phyloP scores from a whole-genome alignment of 352 stramenopile species.

The Globisporangium abappressorium region DNA sequence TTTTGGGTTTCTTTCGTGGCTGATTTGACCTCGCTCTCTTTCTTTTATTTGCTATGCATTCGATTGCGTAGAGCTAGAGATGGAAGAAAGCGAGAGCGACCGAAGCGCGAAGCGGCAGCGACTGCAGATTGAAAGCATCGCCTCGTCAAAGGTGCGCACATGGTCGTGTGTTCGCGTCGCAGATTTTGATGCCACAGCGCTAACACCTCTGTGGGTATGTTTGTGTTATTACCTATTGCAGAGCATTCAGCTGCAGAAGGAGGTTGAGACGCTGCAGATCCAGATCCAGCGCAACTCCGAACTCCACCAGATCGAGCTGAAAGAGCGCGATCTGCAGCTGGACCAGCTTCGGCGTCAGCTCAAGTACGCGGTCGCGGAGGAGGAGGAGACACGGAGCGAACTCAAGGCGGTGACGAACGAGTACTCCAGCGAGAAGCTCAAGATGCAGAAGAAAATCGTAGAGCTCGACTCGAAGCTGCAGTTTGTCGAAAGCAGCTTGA shows the following conservation, averaged over 20 bases:
- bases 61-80: slow-evolving; percentile 21
- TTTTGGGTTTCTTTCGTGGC: neutral
- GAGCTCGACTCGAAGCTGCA: slow-evolving; percentile 68
- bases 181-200: neutral
- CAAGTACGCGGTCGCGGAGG: slow-evolving; percentile 58
- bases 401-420: slow-evolving; percentile 52
- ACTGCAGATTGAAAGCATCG: slow-evolving; percentile 55
- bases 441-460: slow-evolving; percentile 66
- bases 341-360: slow-evolving; percentile 64
- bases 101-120: slow-evolving; percentile 46
- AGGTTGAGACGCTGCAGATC: slow-evolving; percentile 52
- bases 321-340: slow-evolving; percentile 66
- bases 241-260: slow-evolving; percentile 49
- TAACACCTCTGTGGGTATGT: neutral
- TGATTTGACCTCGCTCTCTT: neutral
- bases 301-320: slow-evolving; percentile 63
- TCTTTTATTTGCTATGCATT: neutral
- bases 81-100: slow-evolving; percentile 25
- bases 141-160: slow-evolving; percentile 47
- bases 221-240: slow-evolving; percentile 11
- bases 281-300: slow-evolving; percentile 52
- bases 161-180: neutral
- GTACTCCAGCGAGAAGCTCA: slow-evolving; percentile 53
- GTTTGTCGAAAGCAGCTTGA: slow-evolving; percentile 59
- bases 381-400: slow-evolving; percentile 62